These are phyloP conservation scores for Tricholoma matsutake DNA, from an alignment of 768 basidiomycete species.

Conservation along the genomic window DNA sequence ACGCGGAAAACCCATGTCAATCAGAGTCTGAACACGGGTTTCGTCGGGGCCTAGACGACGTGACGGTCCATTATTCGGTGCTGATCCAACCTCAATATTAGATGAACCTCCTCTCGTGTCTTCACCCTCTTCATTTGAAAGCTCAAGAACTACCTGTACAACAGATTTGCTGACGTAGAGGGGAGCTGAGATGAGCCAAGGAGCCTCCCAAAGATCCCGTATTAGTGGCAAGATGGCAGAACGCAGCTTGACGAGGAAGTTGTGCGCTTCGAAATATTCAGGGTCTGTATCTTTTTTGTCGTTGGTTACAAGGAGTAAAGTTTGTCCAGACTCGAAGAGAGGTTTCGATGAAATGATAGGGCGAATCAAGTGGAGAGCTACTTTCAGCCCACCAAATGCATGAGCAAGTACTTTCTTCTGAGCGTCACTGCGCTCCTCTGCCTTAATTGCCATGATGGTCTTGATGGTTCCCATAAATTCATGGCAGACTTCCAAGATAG, in stretches of 20 bases:
- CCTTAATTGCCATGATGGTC: slow-evolving; percentile 41
- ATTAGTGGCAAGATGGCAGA: slow-evolving; percentile 65
- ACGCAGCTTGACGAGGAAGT: slow-evolving; percentile 83
- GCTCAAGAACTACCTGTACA: slow-evolving; percentile 74
- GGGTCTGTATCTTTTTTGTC: slow-evolving; percentile 78
- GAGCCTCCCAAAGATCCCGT: slow-evolving; percentile 71
- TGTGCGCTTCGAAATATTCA: slow-evolving; percentile 81
- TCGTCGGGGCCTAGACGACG: slow-evolving; percentile 64
- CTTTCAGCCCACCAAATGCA: slow-evolving; percentile 79
- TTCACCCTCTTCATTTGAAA: slow-evolving; percentile 81
- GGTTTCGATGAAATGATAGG: slow-evolving; percentile 77
- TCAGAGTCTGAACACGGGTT: slow-evolving; percentile 73
- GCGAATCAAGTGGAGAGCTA: slow-evolving; percentile 72
- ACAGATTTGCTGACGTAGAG: slow-evolving; percentile 71
- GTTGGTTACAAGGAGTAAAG: slow-evolving; percentile 60
- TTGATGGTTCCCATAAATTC: slow-evolving; percentile 57
- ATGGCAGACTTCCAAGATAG: slow-evolving; percentile 56
- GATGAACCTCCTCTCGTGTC: slow-evolving; percentile 50
- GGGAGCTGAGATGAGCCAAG: slow-evolving; percentile 79
- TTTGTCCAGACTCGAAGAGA: slow-evolving; percentile 85
- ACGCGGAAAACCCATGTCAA: slow-evolving; percentile 97
- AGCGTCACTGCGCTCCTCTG: slow-evolving; percentile 54
- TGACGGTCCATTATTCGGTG: slow-evolving; percentile 25
- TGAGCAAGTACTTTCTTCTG: slow-evolving; percentile 67
- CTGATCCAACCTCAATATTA: slow-evolving; percentile 25